Evolutionary conservation across 805 yeast species (phyloP).

Genomic region (Clavispora asparagi): DNA sequence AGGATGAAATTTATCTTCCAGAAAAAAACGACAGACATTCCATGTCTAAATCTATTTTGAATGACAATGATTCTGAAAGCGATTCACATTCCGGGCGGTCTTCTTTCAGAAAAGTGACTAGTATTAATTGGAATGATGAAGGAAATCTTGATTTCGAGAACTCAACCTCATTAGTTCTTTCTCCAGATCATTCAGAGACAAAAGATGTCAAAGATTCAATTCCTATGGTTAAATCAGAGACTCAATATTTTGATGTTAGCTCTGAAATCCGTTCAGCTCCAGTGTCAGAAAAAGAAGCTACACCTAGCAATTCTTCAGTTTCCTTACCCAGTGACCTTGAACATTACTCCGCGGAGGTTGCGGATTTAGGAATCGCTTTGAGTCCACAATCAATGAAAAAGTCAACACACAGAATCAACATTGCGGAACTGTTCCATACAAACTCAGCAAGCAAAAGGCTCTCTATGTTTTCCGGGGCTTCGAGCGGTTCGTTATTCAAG

Average conservation of each 20-base stretch:
- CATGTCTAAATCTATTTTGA: neutral
- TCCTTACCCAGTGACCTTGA: slow-evolving; percentile 36
- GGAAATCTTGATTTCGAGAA: slow-evolving; percentile 25
- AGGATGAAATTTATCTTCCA: slow-evolving; percentile 11
- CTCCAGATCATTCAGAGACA: neutral
- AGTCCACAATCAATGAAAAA: slow-evolving; percentile 32
- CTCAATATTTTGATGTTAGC: slow-evolving; percentile 21
- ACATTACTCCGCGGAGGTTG: slow-evolving; percentile 35
- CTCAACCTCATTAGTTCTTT: slow-evolving; percentile 6
- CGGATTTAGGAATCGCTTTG: slow-evolving; percentile 38
- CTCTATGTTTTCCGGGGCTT: slow-evolving; percentile 23
- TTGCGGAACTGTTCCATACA: slow-evolving; percentile 13
- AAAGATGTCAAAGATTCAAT: neutral
- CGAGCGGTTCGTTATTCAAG: slow-evolving; percentile 29
- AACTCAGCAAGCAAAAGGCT: slow-evolving; percentile 10
- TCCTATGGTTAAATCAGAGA: slow-evolving; percentile 10
- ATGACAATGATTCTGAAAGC: slow-evolving; percentile 10
- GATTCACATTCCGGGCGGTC: slow-evolving; percentile 6
- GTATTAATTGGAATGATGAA: slow-evolving; percentile 41
- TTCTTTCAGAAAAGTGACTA: slow-evolving; percentile 22
- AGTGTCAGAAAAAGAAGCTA: neutral
- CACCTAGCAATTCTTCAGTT: slow-evolving; percentile 12
- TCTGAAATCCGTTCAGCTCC: slow-evolving; percentile 5
- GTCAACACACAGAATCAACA: slow-evolving; percentile 20
- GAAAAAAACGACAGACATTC: neutral